Percentiles rank a stretch among this genome's conserved stretches.
phyloP scores from a whole-genome alignment of 345 rosid species.

The Rubroshorea leprosula region DNA sequence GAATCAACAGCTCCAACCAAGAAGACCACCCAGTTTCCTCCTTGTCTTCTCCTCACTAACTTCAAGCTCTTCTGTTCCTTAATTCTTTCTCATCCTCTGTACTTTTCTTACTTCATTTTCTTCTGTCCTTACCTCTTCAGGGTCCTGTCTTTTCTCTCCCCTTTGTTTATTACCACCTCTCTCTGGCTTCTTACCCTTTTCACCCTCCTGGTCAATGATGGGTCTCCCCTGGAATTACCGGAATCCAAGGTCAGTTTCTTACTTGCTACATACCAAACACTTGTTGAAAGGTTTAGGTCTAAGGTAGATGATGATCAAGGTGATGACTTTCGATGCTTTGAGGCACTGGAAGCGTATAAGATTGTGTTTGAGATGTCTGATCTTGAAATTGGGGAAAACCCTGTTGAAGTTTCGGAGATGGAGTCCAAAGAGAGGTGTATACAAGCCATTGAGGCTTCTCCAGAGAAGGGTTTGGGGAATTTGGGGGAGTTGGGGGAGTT shows the following conservation, averaged over 20 bases:
- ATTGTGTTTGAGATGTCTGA: slow-evolving; percentile 47
- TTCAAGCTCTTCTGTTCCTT: slow-evolving; percentile 45
- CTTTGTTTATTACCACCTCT: slow-evolving; percentile 72
- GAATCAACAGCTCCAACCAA: slow-evolving; percentile 26
- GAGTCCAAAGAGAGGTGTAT: slow-evolving; percentile 15
- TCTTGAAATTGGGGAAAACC: slow-evolving; percentile 23
- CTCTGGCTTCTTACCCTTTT: slow-evolving; percentile 55
- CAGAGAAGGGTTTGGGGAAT: slow-evolving; percentile 24
- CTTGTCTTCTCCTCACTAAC: slow-evolving; percentile 38
- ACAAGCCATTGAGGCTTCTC: slow-evolving; percentile 16
- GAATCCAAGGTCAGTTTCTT: slow-evolving; percentile 40
- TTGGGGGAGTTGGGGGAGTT: too few species aligned
- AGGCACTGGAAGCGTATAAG: slow-evolving; percentile 59
- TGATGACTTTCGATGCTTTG: slow-evolving; percentile 26
- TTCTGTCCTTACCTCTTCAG: slow-evolving; percentile 68
- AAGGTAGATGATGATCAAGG: slow-evolving; percentile 26
- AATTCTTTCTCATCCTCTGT: slow-evolving; percentile 55
- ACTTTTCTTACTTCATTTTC: slow-evolving; percentile 45
- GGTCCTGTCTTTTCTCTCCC: slow-evolving; percentile 74
- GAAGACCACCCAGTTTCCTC: slow-evolving; percentile 25
- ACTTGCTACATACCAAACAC: slow-evolving; percentile 29
- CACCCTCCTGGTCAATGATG: slow-evolving; percentile 31
- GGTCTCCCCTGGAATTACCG: slow-evolving; percentile 17
- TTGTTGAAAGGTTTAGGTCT: slow-evolving; percentile 36
- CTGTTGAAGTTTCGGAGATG: slow-evolving; percentile 10